These are phyloP conservation scores for Amanita inopinata DNA, from an alignment of 768 basidiomycete genomes.

Conservation along the genomic window DNA sequence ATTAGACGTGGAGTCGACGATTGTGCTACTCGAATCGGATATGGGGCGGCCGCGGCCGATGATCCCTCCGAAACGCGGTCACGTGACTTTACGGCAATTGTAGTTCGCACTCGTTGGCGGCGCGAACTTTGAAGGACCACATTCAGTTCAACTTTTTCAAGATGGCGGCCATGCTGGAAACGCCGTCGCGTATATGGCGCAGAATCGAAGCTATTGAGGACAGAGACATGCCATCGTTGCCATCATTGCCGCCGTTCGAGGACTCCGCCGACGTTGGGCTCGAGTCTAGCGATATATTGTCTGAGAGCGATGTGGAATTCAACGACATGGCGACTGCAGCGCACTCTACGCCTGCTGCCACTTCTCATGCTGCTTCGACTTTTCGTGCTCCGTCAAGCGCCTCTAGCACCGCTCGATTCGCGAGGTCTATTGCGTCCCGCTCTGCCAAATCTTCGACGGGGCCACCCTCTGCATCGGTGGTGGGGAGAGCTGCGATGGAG, in stretches of 20 bases:
- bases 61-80: slow-evolving; percentile 3
- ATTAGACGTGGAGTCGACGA: too few species aligned
- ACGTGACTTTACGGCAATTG: background rate
- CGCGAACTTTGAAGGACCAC: too few species aligned
- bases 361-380: slow-evolving; percentile 35
- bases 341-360: slow-evolving; percentile 55
- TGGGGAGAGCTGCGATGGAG: slow-evolving; percentile 25
- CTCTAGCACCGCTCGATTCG: slow-evolving; percentile 40
- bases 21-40: too few species aligned
- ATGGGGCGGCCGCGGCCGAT: too few species aligned
- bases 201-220: slow-evolving; percentile 69
- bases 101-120: slow-evolving; percentile 1
- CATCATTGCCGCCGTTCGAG: slow-evolving; percentile 65
- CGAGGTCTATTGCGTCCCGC: slow-evolving; percentile 38
- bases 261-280: slow-evolving; percentile 33
- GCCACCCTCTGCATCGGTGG: slow-evolving; percentile 16
- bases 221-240: slow-evolving; percentile 72
- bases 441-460: slow-evolving; percentile 39
- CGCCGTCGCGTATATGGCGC: slow-evolving; percentile 78
- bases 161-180: slow-evolving; percentile 57
- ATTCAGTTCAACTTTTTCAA: too few species aligned
- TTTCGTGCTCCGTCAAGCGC: slow-evolving; percentile 37
- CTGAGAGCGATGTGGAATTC: slow-evolving; percentile 27
- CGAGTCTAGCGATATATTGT: slow-evolving; percentile 5
- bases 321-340: slow-evolving; percentile 39